Conservation (phyloP, 2,329 filamentous ascomycete genomes). For the Graphilbum sp. region DNA sequence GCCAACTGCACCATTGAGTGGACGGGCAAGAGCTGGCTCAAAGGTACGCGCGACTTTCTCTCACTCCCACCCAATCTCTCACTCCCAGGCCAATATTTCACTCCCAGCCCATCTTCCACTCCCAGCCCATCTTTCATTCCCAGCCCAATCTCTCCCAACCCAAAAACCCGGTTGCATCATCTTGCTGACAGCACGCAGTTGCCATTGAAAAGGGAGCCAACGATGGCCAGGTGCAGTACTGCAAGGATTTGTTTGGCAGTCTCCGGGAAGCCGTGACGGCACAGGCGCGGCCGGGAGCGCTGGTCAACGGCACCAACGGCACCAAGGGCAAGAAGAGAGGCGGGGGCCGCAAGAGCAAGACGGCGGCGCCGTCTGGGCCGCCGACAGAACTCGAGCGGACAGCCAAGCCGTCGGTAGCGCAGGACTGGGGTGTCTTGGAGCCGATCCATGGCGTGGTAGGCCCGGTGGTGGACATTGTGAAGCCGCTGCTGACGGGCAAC, state of each 20-base stretch:
- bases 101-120: no score
- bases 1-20: constrained; percentile 89
- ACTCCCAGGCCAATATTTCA: no score
- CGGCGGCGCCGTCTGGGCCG: constrained; percentile 26
- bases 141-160: background rate
- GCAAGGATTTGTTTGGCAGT: constrained; percentile 60
- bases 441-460: constrained; percentile 54
- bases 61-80: no score
- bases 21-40: constrained; percentile 96
- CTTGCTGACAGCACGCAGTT: constrained; percentile 35
- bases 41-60: constrained; percentile 63
- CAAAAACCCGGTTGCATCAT: no score
- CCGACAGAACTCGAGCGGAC: constrained; percentile 21
- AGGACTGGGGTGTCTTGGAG: constrained; percentile 67
- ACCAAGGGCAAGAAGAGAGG: constrained; percentile 47
- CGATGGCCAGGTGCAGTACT: constrained; percentile 74
- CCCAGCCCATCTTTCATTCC: no score
- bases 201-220: constrained; percentile 93
- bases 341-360: constrained; percentile 31
- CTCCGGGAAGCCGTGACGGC: constrained; percentile 58
- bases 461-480: constrained; percentile 52
- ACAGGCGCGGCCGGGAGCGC: constrained; percentile 35
- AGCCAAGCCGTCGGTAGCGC: constrained; percentile 27
- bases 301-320: constrained; percentile 23
- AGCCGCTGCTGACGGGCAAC: constrained; percentile 58